Conservation (phyloP, 305 asterid genomes). For the Solanum hybrid region DNA sequence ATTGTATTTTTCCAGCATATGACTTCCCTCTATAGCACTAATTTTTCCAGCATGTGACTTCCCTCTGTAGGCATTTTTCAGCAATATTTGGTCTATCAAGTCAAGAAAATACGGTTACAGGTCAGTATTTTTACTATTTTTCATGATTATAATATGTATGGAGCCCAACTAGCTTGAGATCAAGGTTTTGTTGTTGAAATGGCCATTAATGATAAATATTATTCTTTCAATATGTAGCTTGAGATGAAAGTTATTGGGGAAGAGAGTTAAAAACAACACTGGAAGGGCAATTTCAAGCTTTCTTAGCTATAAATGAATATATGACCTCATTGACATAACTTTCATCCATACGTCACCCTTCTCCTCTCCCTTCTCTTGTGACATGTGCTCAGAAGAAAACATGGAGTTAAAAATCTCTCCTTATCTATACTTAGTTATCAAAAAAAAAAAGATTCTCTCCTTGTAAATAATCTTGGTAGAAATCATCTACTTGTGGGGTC, state of each 20-base stretch:
- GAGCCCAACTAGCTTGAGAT: background rate
- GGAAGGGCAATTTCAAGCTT: background rate
- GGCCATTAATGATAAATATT: background rate
- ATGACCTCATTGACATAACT: background rate
- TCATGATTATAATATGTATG: background rate
- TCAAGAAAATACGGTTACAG: slow-evolving; percentile 87
- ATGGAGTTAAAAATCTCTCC: background rate
- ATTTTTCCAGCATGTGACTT: background rate
- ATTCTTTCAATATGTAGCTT: background rate
- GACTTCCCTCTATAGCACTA: background rate
- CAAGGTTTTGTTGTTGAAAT: background rate
- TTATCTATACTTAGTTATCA: background rate
- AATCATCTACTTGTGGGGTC: background rate
- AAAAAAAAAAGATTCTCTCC: background rate
- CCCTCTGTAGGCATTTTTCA: slow-evolving; percentile 65
- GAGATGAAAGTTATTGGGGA: background rate
- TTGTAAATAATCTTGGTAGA: background rate
- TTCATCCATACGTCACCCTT: background rate
- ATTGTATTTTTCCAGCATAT: background rate
- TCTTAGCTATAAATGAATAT: background rate
- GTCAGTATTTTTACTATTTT: slow-evolving; percentile 29
- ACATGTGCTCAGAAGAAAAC: background rate
- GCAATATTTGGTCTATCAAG: slow-evolving; percentile 93
- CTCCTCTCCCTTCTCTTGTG: background rate
- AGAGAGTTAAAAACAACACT: background rate